Evolutionary conservation across 192 early-diverging fungal species (phyloP).

Genomic region (Pilaira anomala): DNA sequence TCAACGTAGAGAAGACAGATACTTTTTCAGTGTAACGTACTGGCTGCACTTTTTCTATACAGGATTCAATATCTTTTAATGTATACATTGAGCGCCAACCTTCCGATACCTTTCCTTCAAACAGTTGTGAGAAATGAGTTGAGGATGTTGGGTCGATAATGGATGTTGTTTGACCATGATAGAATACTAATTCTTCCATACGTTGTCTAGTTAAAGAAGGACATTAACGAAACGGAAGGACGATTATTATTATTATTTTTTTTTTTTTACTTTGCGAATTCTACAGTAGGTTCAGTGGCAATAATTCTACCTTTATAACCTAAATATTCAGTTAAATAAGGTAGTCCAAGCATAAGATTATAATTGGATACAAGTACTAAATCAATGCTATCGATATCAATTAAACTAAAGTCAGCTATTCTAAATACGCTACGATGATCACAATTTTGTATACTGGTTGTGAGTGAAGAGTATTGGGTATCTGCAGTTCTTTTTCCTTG

Average conservation of each 20-base stretch:
- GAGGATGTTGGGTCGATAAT: neutral
- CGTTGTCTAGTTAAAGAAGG: slow-evolving; percentile 34
- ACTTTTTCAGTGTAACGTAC: slow-evolving; percentile 53
- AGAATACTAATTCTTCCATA: slow-evolving; percentile 62
- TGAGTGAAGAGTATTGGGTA: slow-evolving; percentile 3
- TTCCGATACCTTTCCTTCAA: neutral
- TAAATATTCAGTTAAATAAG: slow-evolving; percentile 80
- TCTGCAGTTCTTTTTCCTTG: slow-evolving; percentile 14
- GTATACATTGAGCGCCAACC: slow-evolving; percentile 52
- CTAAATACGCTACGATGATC: slow-evolving; percentile 27
- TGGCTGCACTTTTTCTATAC: slow-evolving; percentile 58
- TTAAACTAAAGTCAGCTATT: slow-evolving; percentile 44
- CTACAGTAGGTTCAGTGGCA: slow-evolving; percentile 79
- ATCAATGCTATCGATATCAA: slow-evolving; percentile 70
- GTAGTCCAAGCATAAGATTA: slow-evolving; percentile 72
- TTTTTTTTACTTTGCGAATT: slow-evolving; percentile 66
- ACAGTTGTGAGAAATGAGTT: slow-evolving; percentile 14
- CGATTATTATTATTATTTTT: neutral
- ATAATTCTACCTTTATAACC: slow-evolving; percentile 73
- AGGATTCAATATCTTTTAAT: slow-evolving; percentile 51
- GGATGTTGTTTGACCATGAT: slow-evolving; percentile 36
- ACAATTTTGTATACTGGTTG: slow-evolving; percentile 9
- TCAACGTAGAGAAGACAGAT: slow-evolving; percentile 18
- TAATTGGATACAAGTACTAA: slow-evolving; percentile 73
- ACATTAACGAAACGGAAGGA: too few relatives aligned